phyloP scores from a whole-genome alignment of 148 eudicot species.

The Silene latifolia region DNA sequence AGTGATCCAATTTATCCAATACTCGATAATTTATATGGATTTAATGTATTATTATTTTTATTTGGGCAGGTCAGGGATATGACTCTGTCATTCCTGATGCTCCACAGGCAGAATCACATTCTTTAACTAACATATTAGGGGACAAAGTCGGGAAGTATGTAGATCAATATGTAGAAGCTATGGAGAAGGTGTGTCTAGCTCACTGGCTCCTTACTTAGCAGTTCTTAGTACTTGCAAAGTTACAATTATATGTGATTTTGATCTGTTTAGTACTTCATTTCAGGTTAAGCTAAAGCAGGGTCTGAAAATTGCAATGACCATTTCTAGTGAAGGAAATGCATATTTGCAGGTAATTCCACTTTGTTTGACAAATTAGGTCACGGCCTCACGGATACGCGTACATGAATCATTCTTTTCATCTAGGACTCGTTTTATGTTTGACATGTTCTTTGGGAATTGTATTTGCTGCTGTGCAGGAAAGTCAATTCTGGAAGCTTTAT shows the following conservation, averaged over 20 bases:
- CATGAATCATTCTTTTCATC: background rate
- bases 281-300: constrained; percentile 91
- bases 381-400: background rate
- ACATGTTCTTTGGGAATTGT: background rate
- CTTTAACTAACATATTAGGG: constrained; percentile 48
- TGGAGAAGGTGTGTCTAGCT: constrained; percentile 69
- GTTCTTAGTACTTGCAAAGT: background rate
- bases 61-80: constrained; percentile 55
- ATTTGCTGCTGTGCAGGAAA: constrained; percentile 43
- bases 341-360: constrained; percentile 67
- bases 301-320: constrained; percentile 65
- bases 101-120: constrained; percentile 56
- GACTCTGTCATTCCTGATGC: constrained; percentile 71
- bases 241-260: constrained; percentile 12
- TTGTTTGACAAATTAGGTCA: background rate
- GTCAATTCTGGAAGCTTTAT: constrained; percentile 90
- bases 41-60: background rate
- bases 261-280: background rate
- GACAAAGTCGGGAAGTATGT: constrained; percentile 67
- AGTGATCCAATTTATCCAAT: background rate
- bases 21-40: background rate
- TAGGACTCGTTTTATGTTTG: background rate
- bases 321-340: constrained; percentile 84
- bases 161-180: constrained; percentile 68
- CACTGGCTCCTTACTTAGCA: constrained; percentile 8